Base-by-base conservation (phyloP, 768 basidiomycete species). In the Podaxis sp. region DNA sequence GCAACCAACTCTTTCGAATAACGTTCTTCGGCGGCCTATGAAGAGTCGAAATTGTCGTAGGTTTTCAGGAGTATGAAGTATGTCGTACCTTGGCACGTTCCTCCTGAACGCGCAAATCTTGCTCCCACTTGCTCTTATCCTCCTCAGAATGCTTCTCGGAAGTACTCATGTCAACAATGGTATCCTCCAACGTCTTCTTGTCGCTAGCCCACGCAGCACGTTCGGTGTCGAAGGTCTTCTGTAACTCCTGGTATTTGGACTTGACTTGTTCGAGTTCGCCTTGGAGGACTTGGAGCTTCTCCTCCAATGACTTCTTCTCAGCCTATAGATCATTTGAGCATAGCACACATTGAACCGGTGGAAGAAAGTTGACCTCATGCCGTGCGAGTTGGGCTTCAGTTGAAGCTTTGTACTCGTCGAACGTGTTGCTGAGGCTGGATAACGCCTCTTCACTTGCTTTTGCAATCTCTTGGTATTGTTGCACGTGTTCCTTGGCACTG, bases 381-480 rank as follows among this genome's bases (percentile, higher is more conserved):
- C 79, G 78, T 13, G 85, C 71, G 57, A 93, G 75, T 65, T 87
- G 83, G n/a, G 82, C 77, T 61, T 92, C 91, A 0, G 87, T 87
- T 0, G 85, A 82, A 3, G 81, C 67, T 72, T 87, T 90, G 77
- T 89, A 95, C 69, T 93, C 88, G 58, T 95, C 93, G 63, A 88
- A 87, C 0, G 90, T 92, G 0, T 76, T 66, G 59, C 86, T 91
- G 46, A 94, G 72, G 35, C 82, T 81, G 28, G 82, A 77, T 5
- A 95, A 77, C 7, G 92, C 90, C 63, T 81, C 82, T 70, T 95
- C 93, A 66, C 83, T 93, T 0, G 91, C 89, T 67, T 88, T 83
- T 62, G 89, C 89, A 65, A 95, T 94, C 64, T 90, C 87, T 69
- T 91, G 84, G 83, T 89, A 95, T 70, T 95, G 93, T 61, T 89